Base-by-base conservation (phyloP, 208 protist genomes). In the Crithidia bombi region DNA sequence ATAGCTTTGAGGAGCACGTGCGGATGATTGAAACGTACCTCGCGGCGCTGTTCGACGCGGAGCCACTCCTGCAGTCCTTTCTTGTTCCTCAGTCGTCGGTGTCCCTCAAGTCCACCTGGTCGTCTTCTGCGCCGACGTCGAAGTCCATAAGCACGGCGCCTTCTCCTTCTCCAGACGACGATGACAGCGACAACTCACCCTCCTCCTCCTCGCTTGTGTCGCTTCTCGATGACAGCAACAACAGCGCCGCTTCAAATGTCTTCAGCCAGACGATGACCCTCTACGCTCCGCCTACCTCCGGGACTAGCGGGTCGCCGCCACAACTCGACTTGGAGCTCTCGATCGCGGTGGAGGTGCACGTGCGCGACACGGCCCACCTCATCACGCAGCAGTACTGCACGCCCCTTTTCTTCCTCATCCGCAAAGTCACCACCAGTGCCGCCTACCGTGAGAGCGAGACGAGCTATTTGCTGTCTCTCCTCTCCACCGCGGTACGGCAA, bases 321-420 rank as follows among this genome's bases (percentile, higher is more conserved):
- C 44, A 32, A 36, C 55, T 50, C 0, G 57, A 77, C 41, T 3
- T 33, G 1, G 71, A 77, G 23, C 21, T 50, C 26, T 52, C 71
- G 30, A 36, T 82, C 30, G 52, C 33, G 41, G 86, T 95, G 17
- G 86, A 95, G 63, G 74, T 92, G 61, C 89, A 95, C 74, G 63
- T 84, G 47, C 52, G 80, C 14, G 77, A 91, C 56, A 33, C 26
- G 11, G 49, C n/a, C 28, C 86, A 91, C 65, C 78, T 74, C 36
- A 83, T 95, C 41, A 72, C 66, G 17, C 73, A 76, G 47, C 74
- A 87, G 36, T 92, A 86, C 79, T 78, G 71, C 36, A 65, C 86
- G 15, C 86, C 89, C 10, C 67, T 92, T 9, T 95, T 95, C 72
- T 88, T 95, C 43, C 78, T 95, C 21, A 73, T 88, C 25, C 74